These are phyloP conservation scores for Cladosporium colombiae DNA, from an alignment of 2,329 filamentous ascomycete species.

Conservation along the genomic window DNA sequence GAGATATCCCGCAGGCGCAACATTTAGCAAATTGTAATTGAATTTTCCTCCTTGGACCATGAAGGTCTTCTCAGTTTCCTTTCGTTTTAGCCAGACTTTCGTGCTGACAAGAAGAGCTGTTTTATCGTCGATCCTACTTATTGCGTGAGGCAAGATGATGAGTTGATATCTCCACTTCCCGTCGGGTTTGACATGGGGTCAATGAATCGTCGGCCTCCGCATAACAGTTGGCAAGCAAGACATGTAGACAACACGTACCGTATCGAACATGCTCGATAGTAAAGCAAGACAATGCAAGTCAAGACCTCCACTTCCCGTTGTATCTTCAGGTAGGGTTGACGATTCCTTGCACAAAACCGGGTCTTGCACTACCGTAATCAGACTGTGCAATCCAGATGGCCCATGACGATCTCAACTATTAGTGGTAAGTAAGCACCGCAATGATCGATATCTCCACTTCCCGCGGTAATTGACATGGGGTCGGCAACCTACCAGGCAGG, in stretches of 20 bases:
- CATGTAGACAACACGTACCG: no score
- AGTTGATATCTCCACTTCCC: neutral
- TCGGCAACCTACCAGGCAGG: neutral
- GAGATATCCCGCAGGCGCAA: slow-evolving; percentile 31
- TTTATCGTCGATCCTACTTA: neutral
- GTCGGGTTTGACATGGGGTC: no score
- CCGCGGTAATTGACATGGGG: neutral
- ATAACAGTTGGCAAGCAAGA: no score
- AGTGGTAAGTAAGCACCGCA: no score
- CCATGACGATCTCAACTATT: no score
- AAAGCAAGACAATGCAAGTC: no score
- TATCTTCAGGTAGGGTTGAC: neutral
- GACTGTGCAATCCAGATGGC: no score
- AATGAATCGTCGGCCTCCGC: no score
- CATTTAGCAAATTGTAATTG: neutral
- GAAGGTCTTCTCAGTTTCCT: neutral
- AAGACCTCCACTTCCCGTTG: neutral
- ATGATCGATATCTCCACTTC: neutral
- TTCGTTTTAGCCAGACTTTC: neutral
- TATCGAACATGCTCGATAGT: no score
- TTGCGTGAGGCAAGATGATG: neutral
- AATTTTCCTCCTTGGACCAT: neutral
- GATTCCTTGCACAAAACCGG: neutral
- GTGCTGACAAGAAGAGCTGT: neutral
- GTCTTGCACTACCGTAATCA: neutral